Evolutionary conservation across 768 basidiomycete species (phyloP), one percentile per base, ranked within the genome.

Genomic region (Russula lepida): DNA sequence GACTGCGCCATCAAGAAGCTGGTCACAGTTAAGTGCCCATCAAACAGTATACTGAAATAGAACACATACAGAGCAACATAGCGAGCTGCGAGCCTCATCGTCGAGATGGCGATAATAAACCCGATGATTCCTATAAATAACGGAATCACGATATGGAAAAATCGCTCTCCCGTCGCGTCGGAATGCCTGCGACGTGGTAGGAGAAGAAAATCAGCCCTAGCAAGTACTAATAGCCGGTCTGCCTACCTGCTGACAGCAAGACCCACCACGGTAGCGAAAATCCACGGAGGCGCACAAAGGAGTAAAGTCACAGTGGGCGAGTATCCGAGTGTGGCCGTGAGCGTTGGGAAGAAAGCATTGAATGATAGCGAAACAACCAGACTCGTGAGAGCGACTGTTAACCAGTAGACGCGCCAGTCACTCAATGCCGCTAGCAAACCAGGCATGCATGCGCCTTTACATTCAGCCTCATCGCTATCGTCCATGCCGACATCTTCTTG

Each of bases 341-440:
- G 72, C 0, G 90, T 88, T 6, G 87, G 89, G 74, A 92, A 92
- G 71, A 84, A 90, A 8, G 84, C 84, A 69, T 88, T 86, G 77
- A 92, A 92, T 4, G 83, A 84, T 28, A 90, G 67, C 9, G 86
- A 81, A 39, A 86, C 72, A 37, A 82, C 79, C 73, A 83, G 78
- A 65, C 78, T 78, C 15, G 81, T 81, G 58, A 89, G 70, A 3
- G 84, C 78, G 30, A 89, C 57, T 21, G 86, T 78, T 47, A 95
- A 77, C 81, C 81, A 88, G 86, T 90, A 93, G 41, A 94, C 88
- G 71, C 85, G 88, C 86, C 85, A 84, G 68, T 94, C 92, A 21
- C 76, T 76, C 58, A 89, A 44, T 12, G 90, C 87, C 64, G 85
- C 68, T 9, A 71, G 64, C 3, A 91, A 69, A 9, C 87, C 88